Base-by-base conservation (phyloP, 345 rosid genomes). In the Murraya paniculata region DNA sequence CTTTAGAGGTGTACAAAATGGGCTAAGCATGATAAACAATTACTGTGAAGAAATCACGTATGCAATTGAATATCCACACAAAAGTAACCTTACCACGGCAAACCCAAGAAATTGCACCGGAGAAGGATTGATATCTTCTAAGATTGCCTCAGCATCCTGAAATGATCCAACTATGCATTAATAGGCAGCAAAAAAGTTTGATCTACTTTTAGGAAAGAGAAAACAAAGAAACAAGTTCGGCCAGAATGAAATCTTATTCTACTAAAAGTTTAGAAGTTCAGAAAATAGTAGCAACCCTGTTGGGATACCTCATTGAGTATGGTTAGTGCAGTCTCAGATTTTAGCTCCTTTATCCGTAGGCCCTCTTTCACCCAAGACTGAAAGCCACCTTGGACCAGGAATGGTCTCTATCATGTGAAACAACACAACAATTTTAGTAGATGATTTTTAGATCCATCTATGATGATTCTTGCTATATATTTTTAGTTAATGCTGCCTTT, bases 61-160 rank as follows among this genome's bases (percentile, higher is more conserved):
- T 57, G 18, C 59, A 58, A 58, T 41, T 45, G 21, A 41, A 39
- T 14, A 50, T 50, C 56, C 19, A 25, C 22, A 59, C 30, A 55
- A 21, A 79, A 68, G 68, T 70, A 56, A 68, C 39, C 96, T 85
- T 90, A 95, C 97, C 98, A 84, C 90, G 76, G 92, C 87, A 79
- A 77, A 90, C 71, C 94, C 91, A 78, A 87, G 80, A 77, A 89
- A 55, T 88, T 92, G 96, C 82, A 89, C 45, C 7, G 92, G 95
- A 71, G 97, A 87, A 83, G 97, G 95, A 60, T 89, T 89, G 79
- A 95, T 71, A 28, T 89, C 94, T 84, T 91, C 92, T 61, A 95
- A 85, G 76, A 95, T 93, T 73, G 99, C 99, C 87, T 90, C 97
- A 73, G 94, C 97, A 76, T 95, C 99, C 99, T 95, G 85, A 66